These are phyloP conservation scores for Drechslera avenae DNA, from an alignment of 2,329 filamentous ascomycete genomes.

Conservation along the genomic window DNA sequence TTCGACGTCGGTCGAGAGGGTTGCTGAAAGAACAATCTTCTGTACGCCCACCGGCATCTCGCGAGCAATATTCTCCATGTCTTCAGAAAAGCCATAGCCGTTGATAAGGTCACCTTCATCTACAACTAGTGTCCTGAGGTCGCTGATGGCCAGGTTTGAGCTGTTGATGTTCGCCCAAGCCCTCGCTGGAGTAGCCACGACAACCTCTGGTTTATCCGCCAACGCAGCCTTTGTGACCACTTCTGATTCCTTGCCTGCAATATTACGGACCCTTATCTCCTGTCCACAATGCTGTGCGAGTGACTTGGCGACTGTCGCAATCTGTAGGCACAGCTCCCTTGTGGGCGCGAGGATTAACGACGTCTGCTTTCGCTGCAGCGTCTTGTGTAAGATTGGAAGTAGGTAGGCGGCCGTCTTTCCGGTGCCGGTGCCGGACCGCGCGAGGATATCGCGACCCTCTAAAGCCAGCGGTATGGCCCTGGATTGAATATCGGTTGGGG, in stretches of 20 bases:
- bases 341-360: constrained; percentile 93
- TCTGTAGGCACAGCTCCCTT: constrained; percentile 90
- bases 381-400: constrained; percentile 82
- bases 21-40: constrained; percentile 92
- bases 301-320: constrained; percentile 75
- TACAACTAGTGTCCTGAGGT: constrained; percentile 74
- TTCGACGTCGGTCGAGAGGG: constrained; percentile 85
- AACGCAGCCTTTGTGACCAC: constrained; percentile 86
- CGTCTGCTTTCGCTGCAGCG: constrained; percentile 78
- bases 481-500: constrained; percentile 86
- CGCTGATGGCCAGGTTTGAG: constrained; percentile 70
- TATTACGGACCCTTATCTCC: constrained; percentile 79
- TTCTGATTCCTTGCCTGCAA: constrained; percentile 89
- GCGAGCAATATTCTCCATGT: constrained; percentile 78
- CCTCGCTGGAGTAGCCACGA: constrained; percentile 88
- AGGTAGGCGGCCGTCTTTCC: constrained; percentile 98
- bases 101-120: constrained; percentile 94
- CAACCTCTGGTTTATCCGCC: constrained; percentile 82
- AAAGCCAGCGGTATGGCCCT: constrained; percentile 87
- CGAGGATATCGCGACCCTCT: constrained; percentile 85
- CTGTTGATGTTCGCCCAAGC: constrained; percentile 78
- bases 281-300: constrained; percentile 85
- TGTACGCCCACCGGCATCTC: constrained; percentile 84
- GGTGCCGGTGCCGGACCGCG: constrained; percentile 91
- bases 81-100: constrained; percentile 92